phyloP scores from a whole-genome alignment of 345 rosid genomes.

The Arabidopsis arenosa region DNA sequence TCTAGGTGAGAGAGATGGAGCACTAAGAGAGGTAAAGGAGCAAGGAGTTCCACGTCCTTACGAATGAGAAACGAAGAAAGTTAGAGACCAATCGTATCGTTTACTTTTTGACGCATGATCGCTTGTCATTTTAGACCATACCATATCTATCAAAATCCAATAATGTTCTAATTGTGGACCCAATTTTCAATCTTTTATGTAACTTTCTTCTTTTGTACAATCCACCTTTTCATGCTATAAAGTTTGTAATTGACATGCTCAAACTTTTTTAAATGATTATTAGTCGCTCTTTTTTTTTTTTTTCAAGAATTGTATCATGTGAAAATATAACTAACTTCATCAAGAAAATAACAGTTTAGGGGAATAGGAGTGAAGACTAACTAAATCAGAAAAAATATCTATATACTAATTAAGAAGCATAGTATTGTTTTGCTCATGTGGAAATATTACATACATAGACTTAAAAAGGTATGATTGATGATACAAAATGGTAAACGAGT shows the following conservation, averaged over 20 bases:
- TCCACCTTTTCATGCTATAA: constrained; percentile 32
- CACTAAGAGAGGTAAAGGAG: constrained; percentile 35
- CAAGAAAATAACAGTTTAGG: background rate
- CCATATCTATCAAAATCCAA: constrained; percentile 19
- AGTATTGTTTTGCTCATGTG: background rate
- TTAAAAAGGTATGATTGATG: too few relatives aligned
- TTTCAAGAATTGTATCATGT: background rate
- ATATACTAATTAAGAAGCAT: background rate
- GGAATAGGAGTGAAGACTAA: background rate
- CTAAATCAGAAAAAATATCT: background rate
- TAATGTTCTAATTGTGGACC: constrained; percentile 29
- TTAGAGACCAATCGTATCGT: constrained; percentile 23
- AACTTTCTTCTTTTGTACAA: constrained; percentile 18
- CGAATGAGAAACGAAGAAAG: constrained; percentile 12
- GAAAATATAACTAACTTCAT: background rate
- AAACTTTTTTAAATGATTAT: background rate
- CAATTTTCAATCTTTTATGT: background rate
- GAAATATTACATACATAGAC: background rate
- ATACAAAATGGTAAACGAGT: too few relatives aligned
- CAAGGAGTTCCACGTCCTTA: constrained; percentile 28
- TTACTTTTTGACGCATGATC: constrained; percentile 23
- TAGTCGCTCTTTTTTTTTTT: too few relatives aligned
- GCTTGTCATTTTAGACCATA: constrained; percentile 8
- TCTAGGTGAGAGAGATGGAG: background rate
- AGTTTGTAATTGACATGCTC: constrained; percentile 4